Evolutionary conservation across 495 filamentous ascomycete genomes (phyloP).

Genomic region (Penicillium crystallinum): DNA sequence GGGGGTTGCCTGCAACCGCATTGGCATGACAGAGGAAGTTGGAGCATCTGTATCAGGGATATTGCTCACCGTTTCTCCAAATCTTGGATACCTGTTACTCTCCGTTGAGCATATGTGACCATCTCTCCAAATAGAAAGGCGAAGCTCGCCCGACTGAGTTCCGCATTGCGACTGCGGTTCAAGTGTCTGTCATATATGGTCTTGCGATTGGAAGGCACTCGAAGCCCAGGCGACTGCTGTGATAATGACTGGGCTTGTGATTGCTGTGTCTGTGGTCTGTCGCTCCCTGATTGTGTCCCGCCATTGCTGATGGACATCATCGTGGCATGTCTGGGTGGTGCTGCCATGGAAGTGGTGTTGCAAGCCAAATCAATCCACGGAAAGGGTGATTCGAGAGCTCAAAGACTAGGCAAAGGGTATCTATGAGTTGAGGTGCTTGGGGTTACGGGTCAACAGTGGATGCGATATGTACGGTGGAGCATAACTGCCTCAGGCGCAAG

Average conservation of each 20-base stretch:
- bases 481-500: conserved; percentile 21
- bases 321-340: conserved; percentile 30
- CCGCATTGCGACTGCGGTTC: conserved; percentile 77
- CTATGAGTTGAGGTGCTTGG: conserved; percentile 4
- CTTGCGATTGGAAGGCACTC: conserved; percentile 90
- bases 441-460: conserved; percentile 7
- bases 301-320: conserved; percentile 38
- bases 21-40: not conserved
- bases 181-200: conserved; percentile 96
- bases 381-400: not conserved
- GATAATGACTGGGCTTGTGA: conserved; percentile 30
- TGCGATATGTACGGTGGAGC: conserved; percentile 28
- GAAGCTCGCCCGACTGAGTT: conserved; percentile 88
- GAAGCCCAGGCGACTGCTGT: conserved; percentile 57
- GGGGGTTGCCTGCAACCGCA: not conserved
- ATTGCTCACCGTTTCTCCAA: conserved; percentile 75
- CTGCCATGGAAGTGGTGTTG: conserved; percentile 26
- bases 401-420: not conserved
- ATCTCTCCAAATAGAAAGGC: conserved; percentile 96
- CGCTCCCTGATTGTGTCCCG: conserved; percentile 18
- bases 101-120: conserved; percentile 88
- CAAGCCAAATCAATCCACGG: not conserved
- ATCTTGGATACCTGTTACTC: conserved; percentile 88
- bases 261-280: conserved; percentile 18
- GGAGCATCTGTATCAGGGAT: not conserved